Evolutionary conservation across 1,139 yeast genomes (phyloP).

Genomic region (Geotrichum reessii): DNA sequence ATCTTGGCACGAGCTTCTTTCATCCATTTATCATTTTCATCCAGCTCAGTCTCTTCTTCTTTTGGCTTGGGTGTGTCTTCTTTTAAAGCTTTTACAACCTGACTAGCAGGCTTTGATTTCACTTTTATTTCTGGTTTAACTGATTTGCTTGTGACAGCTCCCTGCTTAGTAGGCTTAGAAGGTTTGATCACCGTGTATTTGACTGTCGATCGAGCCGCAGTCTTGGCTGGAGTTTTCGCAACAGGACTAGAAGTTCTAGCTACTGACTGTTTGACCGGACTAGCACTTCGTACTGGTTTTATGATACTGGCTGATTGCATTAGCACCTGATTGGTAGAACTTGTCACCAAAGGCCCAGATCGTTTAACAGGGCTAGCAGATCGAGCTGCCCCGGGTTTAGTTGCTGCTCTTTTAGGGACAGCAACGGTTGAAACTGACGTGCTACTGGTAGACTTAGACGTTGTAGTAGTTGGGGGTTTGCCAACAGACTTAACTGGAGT

Average conservation of each 20-base stretch:
- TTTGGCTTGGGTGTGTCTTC: background rate
- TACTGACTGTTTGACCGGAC: background rate
- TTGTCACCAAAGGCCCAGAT: too few relatives aligned
- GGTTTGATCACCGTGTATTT: background rate
- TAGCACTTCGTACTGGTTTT: background rate
- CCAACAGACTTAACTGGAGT: background rate
- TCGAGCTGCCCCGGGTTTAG: background rate
- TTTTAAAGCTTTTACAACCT: background rate
- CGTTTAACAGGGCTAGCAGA: background rate
- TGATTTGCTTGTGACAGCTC: background rate
- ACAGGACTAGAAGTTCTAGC: background rate
- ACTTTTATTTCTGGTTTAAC: background rate
- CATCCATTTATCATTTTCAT: constrained; percentile 28
- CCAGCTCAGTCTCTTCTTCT: constrained; percentile 20
- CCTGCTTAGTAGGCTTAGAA: background rate
- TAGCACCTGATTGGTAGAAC: background rate
- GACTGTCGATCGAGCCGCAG: constrained; percentile 1
- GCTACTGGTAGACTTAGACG: too few relatives aligned
- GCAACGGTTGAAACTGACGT: background rate
- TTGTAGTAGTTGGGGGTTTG: background rate
- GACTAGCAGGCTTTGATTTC: background rate
- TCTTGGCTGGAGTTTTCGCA: background rate
- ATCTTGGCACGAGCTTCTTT: constrained; percentile 14
- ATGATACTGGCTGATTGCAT: background rate
- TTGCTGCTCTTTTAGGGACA: background rate